Base-by-base conservation (phyloP, 805 yeast species). In the Metschnikowia proteae region DNA sequence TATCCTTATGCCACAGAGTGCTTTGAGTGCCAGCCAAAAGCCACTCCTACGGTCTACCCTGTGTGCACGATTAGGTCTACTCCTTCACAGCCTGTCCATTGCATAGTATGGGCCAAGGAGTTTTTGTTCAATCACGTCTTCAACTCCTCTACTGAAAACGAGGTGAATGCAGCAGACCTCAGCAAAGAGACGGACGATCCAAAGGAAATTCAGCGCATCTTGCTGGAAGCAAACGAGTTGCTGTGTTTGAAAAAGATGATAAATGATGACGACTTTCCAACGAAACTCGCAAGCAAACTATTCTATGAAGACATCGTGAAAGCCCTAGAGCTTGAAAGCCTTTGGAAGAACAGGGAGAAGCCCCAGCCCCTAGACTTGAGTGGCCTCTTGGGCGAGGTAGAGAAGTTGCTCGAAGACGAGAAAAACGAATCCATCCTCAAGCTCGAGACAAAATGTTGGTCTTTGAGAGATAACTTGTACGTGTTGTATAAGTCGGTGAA, bases 31-130 rank as follows among this genome's bases (percentile, higher is more conserved):
- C 81, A 83, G 26, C 81, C 85, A 4, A 89, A 92, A 60, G 94
- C 83, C 33, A 83, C 95, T 0, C 96, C 97, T 5, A 90, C 87
- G 60, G 78, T 94, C 0, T 94, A 82, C 64, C 97, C 99, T 0
- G 97, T 94, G 1, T 94, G 99, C 65, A 94, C 99, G 0, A 94
- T 94, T 50, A 76, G 99, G 54, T 88, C 97, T 5, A 94, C 99
- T 0, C 99, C 99, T 0, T 88, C 96, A 0, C 90, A 87, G 61
- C 97, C 97, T 0, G 84, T 94, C 5, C 99, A 94, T 62, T 90
- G 97, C 65, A 84, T 94, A 26, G 96, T 95, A 1, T 94, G 99
- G 99, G 96, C 97, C 6, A 94, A 94, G 63, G 88, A 86, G 58
- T 95, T 88, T 61, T 68, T 94, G 45, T 90, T 94, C 62, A 76